Percentiles rank a stretch among this genome's conserved stretches.
Evolutionary conservation across 371 early-diverging fungal genomes (phyloP).

Genomic region (Mortierella sp.): DNA sequence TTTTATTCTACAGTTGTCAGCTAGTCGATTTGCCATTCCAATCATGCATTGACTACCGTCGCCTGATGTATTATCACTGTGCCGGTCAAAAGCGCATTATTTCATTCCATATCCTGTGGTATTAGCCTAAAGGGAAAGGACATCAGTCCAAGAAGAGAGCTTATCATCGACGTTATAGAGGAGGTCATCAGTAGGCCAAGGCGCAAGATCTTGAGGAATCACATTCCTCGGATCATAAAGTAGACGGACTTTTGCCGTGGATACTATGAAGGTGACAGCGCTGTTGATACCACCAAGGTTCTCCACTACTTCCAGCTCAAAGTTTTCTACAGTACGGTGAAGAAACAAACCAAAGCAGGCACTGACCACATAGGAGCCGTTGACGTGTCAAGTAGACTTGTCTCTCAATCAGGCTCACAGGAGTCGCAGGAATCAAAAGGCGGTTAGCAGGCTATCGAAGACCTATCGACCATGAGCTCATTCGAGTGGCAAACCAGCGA

Average conservation of each 20-base stretch:
- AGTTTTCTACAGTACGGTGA: constrained; percentile 1
- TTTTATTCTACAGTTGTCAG: no score
- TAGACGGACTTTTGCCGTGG: neutral
- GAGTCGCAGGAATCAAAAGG: neutral
- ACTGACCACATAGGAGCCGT: neutral
- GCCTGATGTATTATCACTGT: no score
- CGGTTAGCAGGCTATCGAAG: neutral
- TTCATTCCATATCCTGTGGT: no score
- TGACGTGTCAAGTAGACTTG: neutral
- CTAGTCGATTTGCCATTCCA: no score
- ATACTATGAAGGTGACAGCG: neutral
- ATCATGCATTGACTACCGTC: no score
- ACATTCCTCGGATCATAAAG: no score
- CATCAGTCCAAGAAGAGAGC: no score
- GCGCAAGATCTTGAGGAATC: no score
- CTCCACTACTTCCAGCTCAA: neutral
- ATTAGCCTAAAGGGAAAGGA: no score
- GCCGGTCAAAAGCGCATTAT: no score
- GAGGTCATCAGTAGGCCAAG: no score
- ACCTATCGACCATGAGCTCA: neutral
- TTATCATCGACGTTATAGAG: no score
- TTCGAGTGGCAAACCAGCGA: neutral
- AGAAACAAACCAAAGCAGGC: neutral
- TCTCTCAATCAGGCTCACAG: neutral
- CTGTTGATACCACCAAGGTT: constrained; percentile 1